Evolutionary conservation across 805 yeast species (phyloP).

Genomic region (Yarrowia keelungensis): DNA sequence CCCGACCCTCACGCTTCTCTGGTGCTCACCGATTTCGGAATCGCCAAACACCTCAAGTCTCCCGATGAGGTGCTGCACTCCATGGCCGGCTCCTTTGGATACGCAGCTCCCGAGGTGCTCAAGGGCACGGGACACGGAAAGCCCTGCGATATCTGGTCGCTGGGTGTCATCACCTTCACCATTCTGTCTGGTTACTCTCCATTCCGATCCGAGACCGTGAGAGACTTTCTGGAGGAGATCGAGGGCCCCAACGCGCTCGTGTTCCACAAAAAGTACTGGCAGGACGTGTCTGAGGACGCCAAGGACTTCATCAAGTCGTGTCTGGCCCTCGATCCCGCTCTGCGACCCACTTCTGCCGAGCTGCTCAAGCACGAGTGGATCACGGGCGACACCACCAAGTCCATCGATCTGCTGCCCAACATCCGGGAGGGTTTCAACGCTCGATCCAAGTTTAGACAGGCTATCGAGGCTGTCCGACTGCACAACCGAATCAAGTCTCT

Average conservation of each 20-base stretch:
- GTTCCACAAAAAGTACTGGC: conserved; percentile 90
- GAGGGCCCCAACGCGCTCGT: conserved; percentile 74
- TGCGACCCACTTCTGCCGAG: conserved; percentile 72
- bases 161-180: conserved; percentile 92
- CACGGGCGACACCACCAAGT: conserved; percentile 53
- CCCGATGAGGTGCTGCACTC: conserved; percentile 67
- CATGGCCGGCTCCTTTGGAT: conserved; percentile 93
- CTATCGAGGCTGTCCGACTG: conserved; percentile 82
- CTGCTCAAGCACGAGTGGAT: conserved; percentile 82
- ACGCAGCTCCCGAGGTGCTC: conserved; percentile 95
- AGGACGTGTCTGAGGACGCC: conserved; percentile 77
- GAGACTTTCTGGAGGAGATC: conserved; percentile 82
- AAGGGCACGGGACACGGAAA: conserved; percentile 86
- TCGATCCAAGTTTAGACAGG: conserved; percentile 81
- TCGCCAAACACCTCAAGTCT: conserved; percentile 74
- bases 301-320: conserved; percentile 76
- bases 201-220: conserved; percentile 81
- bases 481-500: conserved; percentile 78
- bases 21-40: conserved; percentile 95
- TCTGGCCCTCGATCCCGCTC: conserved; percentile 68
- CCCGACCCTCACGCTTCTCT: conserved; percentile 68
- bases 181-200: conserved; percentile 92
- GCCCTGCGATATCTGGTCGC: conserved; percentile 95
- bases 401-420: conserved; percentile 77
- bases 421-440: conserved; percentile 85